Evolutionary conservation across 2,329 filamentous ascomycete species (phyloP), one percentile per base, ranked within the genome.

Genomic region (Penicillium hesseltinei): DNA sequence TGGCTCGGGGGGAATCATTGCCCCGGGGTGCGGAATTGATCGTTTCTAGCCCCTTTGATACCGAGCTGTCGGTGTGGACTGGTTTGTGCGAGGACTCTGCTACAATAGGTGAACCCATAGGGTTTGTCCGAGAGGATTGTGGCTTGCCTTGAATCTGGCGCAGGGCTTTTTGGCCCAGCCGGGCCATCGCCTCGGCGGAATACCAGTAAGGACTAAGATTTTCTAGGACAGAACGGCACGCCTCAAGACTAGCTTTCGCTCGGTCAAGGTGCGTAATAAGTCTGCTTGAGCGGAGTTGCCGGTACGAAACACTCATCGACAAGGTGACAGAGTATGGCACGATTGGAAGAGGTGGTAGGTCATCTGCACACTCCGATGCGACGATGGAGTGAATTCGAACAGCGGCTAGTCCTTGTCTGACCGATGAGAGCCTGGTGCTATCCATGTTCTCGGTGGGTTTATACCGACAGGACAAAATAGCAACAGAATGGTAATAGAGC

Each of bases 261-360:
- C 71, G 70, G 39, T 74, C 67, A 38, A 68, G 65, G 51, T 75
- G 70, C 11, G 71, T 74, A 51, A 72, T 78, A 10, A 82, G 70
- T 50, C 76, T 80, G 56, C 80, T 79, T 49, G 80, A 79, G 25
- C 83, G 81, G 44, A 83, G 78, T 55, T 84, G 80, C 17, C 82
- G 80, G 63, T 85, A 85, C 3, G 82, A 80, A 1, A 84, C 82
- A 3, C 80, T 80, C 58, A 84, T 75, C 3, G 82, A 81, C 6
- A 85, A 73, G 1, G 81, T 78, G 19, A 84, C 75, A 4, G 82
- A 80, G 61, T 84, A 85, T 3, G 82, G 81, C 15, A 84, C 75
- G 5, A 84, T 74, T 2, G 83, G 82, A 4, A 84, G 69, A 0
- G 81, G 81, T 25, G 82, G 77, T 1, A 85, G 71, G 13, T 74